Base-by-base conservation (phyloP, 164 flowering plant species). In the Brasenia schreberi region DNA sequence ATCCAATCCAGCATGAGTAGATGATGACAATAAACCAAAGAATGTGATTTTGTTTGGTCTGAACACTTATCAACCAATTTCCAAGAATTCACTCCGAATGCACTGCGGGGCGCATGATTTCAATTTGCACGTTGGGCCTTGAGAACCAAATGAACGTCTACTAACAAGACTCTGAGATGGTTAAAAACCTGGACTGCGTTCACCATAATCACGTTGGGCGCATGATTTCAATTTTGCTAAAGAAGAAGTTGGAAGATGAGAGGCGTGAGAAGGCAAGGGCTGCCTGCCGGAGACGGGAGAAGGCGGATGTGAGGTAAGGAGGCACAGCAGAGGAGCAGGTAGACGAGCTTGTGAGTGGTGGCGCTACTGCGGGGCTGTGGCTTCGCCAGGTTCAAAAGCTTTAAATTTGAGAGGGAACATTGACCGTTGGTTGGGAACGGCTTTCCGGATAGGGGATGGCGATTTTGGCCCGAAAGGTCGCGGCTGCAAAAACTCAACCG, bases 1-100 rank as follows among this genome's bases (percentile, higher is more conserved):
- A 18, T 80, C 77, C 66, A 77, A 63, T 17, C 87, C 89, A 58
- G 84, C 72, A 70, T 85, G 84, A 5, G 77, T 70, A 70, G 87
- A 83, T 7, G 84, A 85, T 19, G 82, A 80, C 70, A 83, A 64
- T 61, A 81, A 42, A 4, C 81, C 78, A 65, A 83, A 73, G 69
- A 82, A 83, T 18, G 74, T 75, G 60, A 79, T 79, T 5, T 66
- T 83, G 67, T 83, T 84, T 9, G 90, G 86, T 69, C 33, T 76
- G 68, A 78, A 7, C 11, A 76, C 63, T 79, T 80, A 42, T 65
- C 81, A 14, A 73, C 77, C 71, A 81, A 19, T 85, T 84, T 84
- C 64, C 65, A 64, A 64, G 45, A 65, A 76, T 76, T 84, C 70
- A 69, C 71, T 6, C 63, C 67, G 69, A 83, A n/a, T n/a, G n/a